Evolutionary conservation across 306 rosid genomes (phyloP).

Genomic region (Arachis hypogaea): DNA sequence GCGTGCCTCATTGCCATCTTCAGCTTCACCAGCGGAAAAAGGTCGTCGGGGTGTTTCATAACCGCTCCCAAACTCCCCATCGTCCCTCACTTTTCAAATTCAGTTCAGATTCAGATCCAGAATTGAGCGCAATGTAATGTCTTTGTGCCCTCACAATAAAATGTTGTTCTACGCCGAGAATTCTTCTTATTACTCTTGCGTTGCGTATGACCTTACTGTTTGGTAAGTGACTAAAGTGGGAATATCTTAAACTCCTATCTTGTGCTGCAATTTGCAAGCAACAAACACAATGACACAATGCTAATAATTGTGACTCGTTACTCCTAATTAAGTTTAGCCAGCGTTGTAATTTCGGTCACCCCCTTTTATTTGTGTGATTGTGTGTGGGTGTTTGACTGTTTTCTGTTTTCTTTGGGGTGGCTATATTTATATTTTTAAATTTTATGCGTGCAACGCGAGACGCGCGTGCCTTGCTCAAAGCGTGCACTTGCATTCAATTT

Average conservation of each 20-base stretch:
- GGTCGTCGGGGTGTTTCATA: constrained; percentile 85
- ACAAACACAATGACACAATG: neutral
- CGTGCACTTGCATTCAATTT: neutral
- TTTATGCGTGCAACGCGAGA: constrained; percentile 14
- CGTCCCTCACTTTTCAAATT: neutral
- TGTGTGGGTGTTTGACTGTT: too few species aligned
- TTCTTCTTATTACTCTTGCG: neutral
- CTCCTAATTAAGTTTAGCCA: neutral
- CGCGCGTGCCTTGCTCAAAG: constrained; percentile 12
- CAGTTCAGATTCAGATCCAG: neutral
- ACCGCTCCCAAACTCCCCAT: constrained; percentile 79
- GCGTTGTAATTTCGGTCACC: neutral
- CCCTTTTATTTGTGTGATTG: too few species aligned
- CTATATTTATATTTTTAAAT: neutral
- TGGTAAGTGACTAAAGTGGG: neutral
- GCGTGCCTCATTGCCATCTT: constrained; percentile 74
- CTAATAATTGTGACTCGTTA: neutral
- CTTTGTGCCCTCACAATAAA: neutral
- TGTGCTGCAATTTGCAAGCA: neutral
- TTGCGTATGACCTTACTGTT: neutral
- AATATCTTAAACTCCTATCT: too few species aligned
- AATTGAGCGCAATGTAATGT: neutral
- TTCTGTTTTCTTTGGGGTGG: too few species aligned
- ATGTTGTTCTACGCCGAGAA: neutral
- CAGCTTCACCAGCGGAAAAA: constrained; percentile 78